Base-by-base conservation (phyloP, 225 moss, liverwort and hornwort species). In the Sphagnum tenellum region DNA sequence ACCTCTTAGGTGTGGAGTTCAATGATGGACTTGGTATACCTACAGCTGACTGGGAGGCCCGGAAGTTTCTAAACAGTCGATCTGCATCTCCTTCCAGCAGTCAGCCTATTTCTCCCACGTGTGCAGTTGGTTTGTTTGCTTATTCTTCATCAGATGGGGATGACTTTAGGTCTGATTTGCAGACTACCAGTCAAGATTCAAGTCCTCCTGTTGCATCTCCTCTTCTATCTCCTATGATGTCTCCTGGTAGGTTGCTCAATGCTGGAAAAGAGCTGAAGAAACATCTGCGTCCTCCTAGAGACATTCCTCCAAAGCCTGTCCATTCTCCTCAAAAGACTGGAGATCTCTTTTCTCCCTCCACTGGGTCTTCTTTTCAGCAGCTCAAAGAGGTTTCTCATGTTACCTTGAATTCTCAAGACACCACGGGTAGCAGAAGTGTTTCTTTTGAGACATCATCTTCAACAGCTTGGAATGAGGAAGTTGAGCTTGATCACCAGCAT, bases 1-100 rank as follows among this genome's bases (percentile, higher is more conserved):
- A 67, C 44, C 61, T 64, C 49, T 71, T 84, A 49, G 65, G 75
- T 44, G 50, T 80, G 56, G 64, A 9, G 46, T 77, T 70, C 46
- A 70, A 73, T 72, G 78, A 72, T 51, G 81, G 75, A 45, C 78
- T 84, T 56, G 84, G 75, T 62, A 84, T 84, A 47, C 60, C 71
- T 48, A 46, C 68, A 29, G 70, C 77, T 8, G 84, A 73, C 13
- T 84, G 84, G 84, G 76, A 75, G 64, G 78, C 80, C 56, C 84
- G 84, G 45, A 84, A 84, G 44, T 72, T 73, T 62, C 59, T 68
- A 3, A 48, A 71, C 67, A 84, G 77, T 52, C 67, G 83, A 48
- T 77, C 9, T 66, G 2, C 50, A 9, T 84, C 84, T 69, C 84
- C 84, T 70, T 63, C 65, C 59, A 72, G 75, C 48, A 67, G 66